phyloP scores from a whole-genome alignment of 768 basidiomycete genomes.

The Agaricus sinodeliciosus region DNA sequence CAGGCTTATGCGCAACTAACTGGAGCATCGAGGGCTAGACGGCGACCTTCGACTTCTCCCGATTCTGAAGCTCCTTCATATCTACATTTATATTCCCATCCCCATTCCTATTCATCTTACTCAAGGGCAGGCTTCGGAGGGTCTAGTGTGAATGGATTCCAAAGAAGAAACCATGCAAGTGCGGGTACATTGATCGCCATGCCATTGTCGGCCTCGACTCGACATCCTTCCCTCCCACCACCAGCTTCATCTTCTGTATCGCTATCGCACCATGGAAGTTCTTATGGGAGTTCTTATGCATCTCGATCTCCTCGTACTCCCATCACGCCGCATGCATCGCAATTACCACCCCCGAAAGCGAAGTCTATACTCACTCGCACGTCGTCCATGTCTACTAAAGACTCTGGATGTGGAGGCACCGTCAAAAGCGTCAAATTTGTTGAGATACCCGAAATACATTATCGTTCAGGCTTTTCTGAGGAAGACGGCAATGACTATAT shows the following conservation, averaged over 20 bases:
- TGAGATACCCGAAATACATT: slow-evolving; percentile 57
- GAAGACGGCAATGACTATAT: slow-evolving; percentile 11
- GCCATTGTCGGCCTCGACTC: neutral
- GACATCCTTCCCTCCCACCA: neutral
- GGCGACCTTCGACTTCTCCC: slow-evolving; percentile 9
- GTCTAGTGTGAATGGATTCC: neutral
- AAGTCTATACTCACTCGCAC: slow-evolving; percentile 57
- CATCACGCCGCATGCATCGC: slow-evolving; percentile 3
- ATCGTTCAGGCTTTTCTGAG: slow-evolving; percentile 16
- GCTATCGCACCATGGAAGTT: slow-evolving; percentile 8
- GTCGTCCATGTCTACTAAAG: slow-evolving; percentile 40
- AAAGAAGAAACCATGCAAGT: neutral
- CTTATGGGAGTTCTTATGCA: neutral
- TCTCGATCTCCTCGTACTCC: slow-evolving; percentile 1
- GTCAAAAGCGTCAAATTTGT: slow-evolving; percentile 67
- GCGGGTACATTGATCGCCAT: neutral
- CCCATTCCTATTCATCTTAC: neutral
- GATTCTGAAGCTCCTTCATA: slow-evolving; percentile 4
- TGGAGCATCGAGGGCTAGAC: slow-evolving; percentile 1
- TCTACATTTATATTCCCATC: neutral
- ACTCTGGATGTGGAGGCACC: slow-evolving; percentile 22
- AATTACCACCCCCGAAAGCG: slow-evolving; percentile 17
- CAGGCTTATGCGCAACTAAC: slow-evolving; percentile 10
- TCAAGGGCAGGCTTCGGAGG: neutral
- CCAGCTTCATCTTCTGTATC: slow-evolving; percentile 3